Percentiles rank a stretch among this genome's conserved stretches.
These are phyloP conservation scores for Murraya koenigii DNA, from an alignment of 345 rosid species.

Conservation along the genomic window DNA sequence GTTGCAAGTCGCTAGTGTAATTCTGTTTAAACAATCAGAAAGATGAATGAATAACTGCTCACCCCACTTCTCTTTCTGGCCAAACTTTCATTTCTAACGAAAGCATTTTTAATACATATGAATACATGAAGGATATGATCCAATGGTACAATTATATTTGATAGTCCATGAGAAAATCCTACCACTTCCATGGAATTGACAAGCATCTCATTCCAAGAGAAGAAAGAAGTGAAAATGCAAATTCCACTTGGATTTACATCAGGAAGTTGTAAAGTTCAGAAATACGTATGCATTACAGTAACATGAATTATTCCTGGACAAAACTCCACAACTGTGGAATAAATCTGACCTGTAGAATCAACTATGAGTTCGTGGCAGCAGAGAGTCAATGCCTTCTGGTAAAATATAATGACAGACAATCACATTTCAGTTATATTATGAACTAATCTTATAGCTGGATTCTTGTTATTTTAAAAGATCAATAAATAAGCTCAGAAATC, in stretches of 20 bases:
- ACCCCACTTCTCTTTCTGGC: neutral
- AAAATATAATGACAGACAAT: neutral
- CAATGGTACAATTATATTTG: neutral
- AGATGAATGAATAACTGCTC: neutral
- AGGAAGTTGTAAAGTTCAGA: neutral
- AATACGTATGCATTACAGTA: neutral
- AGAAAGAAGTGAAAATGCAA: neutral
- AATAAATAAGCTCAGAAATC: neutral
- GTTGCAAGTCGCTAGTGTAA: neutral
- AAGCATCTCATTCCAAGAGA: neutral
- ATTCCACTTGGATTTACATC: neutral
- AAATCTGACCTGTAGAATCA: neutral
- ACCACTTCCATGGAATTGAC: neutral
- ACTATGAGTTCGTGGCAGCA: neutral
- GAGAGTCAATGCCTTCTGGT: neutral
- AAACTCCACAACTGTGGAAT: slow-evolving; percentile 14
- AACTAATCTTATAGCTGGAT: neutral
- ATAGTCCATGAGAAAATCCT: neutral
- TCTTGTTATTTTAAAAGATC: neutral
- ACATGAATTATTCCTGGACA: neutral
- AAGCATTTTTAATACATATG: neutral
- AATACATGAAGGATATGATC: neutral
- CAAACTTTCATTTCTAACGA: neutral
- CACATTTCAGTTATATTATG: neutral
- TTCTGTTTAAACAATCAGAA: neutral